Evolutionary conservation across 192 early-diverging fungal genomes (phyloP).

Genomic region (Dissophora ornata): DNA sequence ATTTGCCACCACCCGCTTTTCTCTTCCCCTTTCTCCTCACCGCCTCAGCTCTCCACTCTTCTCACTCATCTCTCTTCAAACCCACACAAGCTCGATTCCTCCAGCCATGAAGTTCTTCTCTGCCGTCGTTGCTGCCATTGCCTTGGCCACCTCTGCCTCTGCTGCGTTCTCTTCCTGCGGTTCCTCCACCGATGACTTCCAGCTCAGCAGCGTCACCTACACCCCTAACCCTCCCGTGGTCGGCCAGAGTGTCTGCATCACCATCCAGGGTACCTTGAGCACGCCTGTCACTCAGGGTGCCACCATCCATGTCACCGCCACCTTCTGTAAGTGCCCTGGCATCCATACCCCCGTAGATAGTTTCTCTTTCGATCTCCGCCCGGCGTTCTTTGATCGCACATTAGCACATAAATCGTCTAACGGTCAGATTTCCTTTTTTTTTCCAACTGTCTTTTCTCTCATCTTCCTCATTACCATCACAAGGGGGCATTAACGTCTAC

Average conservation of each 20-base stretch:
- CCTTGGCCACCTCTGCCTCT: slow-evolving; percentile 47
- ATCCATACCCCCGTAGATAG: too few relatives aligned
- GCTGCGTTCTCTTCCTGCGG: slow-evolving; percentile 53
- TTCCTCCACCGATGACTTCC: slow-evolving; percentile 18
- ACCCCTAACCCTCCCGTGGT: slow-evolving; percentile 51
- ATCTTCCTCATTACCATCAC: not conserved
- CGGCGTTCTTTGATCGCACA: too few relatives aligned
- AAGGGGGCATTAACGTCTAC: slow-evolving; percentile 48
- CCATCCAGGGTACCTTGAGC: slow-evolving; percentile 24
- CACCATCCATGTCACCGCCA: slow-evolving; percentile 21
- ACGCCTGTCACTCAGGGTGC: slow-evolving; percentile 25
- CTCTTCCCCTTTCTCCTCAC: not conserved
- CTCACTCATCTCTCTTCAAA: not conserved
- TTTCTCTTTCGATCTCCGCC: not conserved
- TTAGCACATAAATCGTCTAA: too few relatives aligned
- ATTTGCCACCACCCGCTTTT: not conserved
- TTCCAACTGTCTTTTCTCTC: not conserved
- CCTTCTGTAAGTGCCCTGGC: slow-evolving; percentile 40
- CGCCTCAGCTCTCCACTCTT: not conserved
- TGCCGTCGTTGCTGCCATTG: slow-evolving; percentile 33
- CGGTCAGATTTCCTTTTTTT: too few relatives aligned
- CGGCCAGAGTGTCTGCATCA: slow-evolving; percentile 37
- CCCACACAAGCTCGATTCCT: slow-evolving; percentile 3
- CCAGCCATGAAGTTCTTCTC: slow-evolving; percentile 46
- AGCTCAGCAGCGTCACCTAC: slow-evolving; percentile 19